Evolutionary conservation across 2,329 filamentous ascomycete species (phyloP), one percentile per base, ranked within the genome.

Genomic region (Cucurbitaria berberidis): DNA sequence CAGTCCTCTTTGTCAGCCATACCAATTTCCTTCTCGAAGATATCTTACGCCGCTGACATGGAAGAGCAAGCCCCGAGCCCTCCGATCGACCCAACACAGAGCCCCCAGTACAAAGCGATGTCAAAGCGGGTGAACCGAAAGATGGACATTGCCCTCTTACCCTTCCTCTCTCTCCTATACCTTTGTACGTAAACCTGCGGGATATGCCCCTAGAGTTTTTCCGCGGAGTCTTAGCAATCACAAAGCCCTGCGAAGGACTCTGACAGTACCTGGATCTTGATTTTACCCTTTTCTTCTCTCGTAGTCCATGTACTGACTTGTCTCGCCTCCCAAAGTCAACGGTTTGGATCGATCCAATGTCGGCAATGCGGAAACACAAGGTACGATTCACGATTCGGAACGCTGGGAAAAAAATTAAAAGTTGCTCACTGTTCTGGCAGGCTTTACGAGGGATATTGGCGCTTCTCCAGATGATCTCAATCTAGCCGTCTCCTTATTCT

Each of bases 301-400:
- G 22, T 39, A 6, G 15, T n/a, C 16, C 8, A 4, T 11, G 16
- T n/a, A 18, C 40, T 42, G 26, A 42, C 40, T 18, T 15, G 6
- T 5, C 11, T 15, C 22, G 9, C n/a, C 24, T 27, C 26, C 39
- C 7, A 2, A 42, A 42, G 40, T 67, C 36, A 65, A 69, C 21
- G 61, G 64, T 4, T 53, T 66, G 13, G 64, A 67, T 38, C 51
- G 66, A 27, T 63, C 54, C 4, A 68, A 69, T 34, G 48, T 68
- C 13, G 65, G 65, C 0, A 67, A 67, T 48, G 65, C 65, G n/a
- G 62, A 67, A 44, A 67, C 64, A 8, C 62, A 64, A 56, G 64
- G 60, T 63, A 38, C 32, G 60, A n/a, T n/a, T 41, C 27, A n/a
- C 36, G 32, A 46, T 16, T 21, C 40, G 36, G 39, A 40, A 53